Percentiles rank a stretch among this genome's conserved stretches.
These are phyloP conservation scores for Blastobotrys raffinosifermentans DNA, from an alignment of 1,139 yeast species.

Conservation along the genomic window DNA sequence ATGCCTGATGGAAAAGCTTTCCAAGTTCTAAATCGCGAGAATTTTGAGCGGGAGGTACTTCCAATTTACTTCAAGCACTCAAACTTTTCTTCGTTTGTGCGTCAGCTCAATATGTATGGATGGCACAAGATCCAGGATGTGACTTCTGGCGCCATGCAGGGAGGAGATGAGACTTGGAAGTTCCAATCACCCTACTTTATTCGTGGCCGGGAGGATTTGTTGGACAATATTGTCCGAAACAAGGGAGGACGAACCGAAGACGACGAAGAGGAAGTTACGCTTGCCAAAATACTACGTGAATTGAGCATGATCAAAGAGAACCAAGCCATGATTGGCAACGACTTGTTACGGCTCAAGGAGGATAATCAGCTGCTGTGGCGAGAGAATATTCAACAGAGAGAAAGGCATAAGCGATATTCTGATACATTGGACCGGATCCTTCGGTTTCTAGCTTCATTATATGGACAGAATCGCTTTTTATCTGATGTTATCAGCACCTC, in stretches of 20 bases:
- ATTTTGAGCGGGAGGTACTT: constrained; percentile 71
- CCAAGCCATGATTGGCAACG: constrained; percentile 78
- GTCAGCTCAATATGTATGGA: constrained; percentile 94
- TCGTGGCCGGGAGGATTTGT: constrained; percentile 61
- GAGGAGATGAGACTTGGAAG: constrained; percentile 60
- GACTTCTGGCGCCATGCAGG: constrained; percentile 56
- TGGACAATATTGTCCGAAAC: constrained; percentile 63
- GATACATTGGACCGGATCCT: constrained; percentile 84
- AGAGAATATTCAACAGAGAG: constrained; percentile 77
- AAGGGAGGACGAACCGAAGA: constrained; percentile 39
- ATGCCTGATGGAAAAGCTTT: constrained; percentile 78
- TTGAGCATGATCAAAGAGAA: constrained; percentile 69
- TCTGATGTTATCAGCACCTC: constrained; percentile 21
- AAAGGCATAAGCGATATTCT: constrained; percentile 77
- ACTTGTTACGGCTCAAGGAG: constrained; percentile 69
- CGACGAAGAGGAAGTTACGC: constrained; percentile 46
- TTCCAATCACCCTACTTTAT: constrained; percentile 79
- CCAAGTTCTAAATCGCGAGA: constrained; percentile 78
- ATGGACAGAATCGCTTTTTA: constrained; percentile 50
- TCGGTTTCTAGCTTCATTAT: constrained; percentile 77
- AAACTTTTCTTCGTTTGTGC: constrained; percentile 86
- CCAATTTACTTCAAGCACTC: constrained; percentile 91
- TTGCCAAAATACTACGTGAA: constrained; percentile 58
- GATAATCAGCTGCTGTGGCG: constrained; percentile 92
- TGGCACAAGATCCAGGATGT: constrained; percentile 91